phyloP scores from a whole-genome alignment of 352 stramenopile genomes.

The Phytophthora nicotianae region DNA sequence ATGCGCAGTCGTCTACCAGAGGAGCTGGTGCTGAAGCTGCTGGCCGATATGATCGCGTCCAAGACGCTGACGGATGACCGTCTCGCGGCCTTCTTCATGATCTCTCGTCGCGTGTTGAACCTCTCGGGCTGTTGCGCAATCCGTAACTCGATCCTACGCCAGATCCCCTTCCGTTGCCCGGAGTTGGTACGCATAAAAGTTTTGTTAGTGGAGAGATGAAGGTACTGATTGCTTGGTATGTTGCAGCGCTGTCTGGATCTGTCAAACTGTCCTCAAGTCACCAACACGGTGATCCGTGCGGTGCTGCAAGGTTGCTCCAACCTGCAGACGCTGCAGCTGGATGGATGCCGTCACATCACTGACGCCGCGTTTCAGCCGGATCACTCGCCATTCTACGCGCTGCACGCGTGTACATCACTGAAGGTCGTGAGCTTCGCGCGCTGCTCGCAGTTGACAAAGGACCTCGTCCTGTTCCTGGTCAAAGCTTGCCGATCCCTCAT shows the following conservation, averaged over 20 bases:
- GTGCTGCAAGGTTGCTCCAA: conserved; percentile 79
- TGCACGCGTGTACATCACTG: conserved; percentile 78
- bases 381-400: conserved; percentile 68
- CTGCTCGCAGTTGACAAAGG: conserved; percentile 81
- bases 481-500: conserved; percentile 79
- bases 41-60: conserved; percentile 72
- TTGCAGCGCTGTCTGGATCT: conserved; percentile 79
- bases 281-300: conserved; percentile 82
- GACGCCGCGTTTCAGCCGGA: conserved; percentile 88
- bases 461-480: conserved; percentile 80
- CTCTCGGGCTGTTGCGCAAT: conserved; percentile 78
- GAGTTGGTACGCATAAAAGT: conserved; percentile 56
- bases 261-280: conserved; percentile 87
- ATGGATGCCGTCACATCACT: conserved; percentile 87
- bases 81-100: conserved; percentile 81
- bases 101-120: conserved; percentile 71
- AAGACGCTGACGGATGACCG: conserved; percentile 86
- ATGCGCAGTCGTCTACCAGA: conserved; percentile 68
- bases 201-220: not conserved
- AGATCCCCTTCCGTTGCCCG: conserved; percentile 85
- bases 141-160: conserved; percentile 86
- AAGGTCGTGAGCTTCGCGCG: conserved; percentile 80
- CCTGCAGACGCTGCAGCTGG: conserved; percentile 81
- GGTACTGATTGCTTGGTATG: conserved; percentile 7
- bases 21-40: conserved; percentile 77